Percentiles rank a stretch among this genome's conserved stretches.
Evolutionary conservation across 768 basidiomycete genomes (phyloP).

Genomic region (Suillus lakei): DNA sequence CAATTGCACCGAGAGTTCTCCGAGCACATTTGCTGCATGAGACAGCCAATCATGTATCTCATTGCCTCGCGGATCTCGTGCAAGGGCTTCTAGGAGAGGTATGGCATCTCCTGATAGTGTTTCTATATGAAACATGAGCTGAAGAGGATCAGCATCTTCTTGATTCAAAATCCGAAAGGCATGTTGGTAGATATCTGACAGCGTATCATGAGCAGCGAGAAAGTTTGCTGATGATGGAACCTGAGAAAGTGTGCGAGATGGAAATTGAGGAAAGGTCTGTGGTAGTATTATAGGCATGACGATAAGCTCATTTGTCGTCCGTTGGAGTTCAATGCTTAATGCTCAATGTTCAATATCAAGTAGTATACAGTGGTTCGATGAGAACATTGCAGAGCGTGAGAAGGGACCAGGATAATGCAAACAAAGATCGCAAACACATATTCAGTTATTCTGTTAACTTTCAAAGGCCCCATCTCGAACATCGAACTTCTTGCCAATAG

Average conservation of each 20-base stretch:
- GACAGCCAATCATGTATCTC: neutral
- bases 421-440: too few relatives aligned
- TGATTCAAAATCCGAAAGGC: constrained; percentile 5
- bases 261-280: neutral
- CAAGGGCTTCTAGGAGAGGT: constrained; percentile 12
- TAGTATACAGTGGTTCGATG: too few relatives aligned
- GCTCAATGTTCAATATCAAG: too few relatives aligned
- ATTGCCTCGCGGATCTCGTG: neutral
- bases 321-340: too few relatives aligned
- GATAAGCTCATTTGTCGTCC: too few relatives aligned
- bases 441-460: too few relatives aligned
- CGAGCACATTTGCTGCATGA: neutral
- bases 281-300: neutral
- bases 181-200: constrained; percentile 11
- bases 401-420: too few relatives aligned
- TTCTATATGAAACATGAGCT: constrained; percentile 5
- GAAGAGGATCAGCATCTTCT: constrained; percentile 13
- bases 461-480: too few relatives aligned
- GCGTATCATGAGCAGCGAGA: constrained; percentile 2
- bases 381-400: too few relatives aligned
- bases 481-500: too few relatives aligned
- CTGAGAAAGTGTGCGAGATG: neutral
- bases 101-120: constrained; percentile 11
- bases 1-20: neutral
- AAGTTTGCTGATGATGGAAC: constrained; percentile 8